Evolutionary conservation across 495 filamentous ascomycete genomes (phyloP).

Genomic region (Aspergillus heteromorphus): DNA sequence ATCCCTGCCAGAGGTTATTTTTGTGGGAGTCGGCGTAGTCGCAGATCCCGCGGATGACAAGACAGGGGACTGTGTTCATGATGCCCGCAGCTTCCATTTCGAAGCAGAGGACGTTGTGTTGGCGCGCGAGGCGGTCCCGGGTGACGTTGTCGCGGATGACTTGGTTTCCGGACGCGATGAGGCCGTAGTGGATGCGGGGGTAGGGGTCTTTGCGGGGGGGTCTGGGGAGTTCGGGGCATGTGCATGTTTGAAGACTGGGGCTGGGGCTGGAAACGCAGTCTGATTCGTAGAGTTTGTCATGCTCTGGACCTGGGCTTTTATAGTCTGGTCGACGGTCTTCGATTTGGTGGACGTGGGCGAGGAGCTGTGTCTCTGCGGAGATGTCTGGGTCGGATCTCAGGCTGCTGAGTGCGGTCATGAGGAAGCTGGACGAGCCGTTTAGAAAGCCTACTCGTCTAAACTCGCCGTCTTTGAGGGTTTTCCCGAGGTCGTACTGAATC

Average conservation of each 20-base stretch:
- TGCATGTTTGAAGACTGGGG: not conserved
- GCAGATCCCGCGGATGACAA: conserved; percentile 7
- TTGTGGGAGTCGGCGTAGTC: conserved; percentile 13
- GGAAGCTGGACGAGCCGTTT: not conserved
- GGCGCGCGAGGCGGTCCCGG: not conserved
- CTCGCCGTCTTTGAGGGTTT: not conserved
- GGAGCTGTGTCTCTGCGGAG: not conserved
- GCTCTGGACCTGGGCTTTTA: not conserved
- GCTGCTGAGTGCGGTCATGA: not conserved
- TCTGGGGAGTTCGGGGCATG: not conserved
- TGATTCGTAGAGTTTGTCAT: not conserved
- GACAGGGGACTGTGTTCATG: not conserved
- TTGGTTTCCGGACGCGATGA: not conserved
- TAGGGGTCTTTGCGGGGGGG: not conserved
- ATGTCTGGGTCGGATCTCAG: not conserved
- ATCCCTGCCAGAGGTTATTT: conserved; percentile 9
- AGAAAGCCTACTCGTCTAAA: not conserved
- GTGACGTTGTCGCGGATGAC: not conserved
- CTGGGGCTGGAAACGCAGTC: not conserved
- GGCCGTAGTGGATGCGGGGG: not conserved
- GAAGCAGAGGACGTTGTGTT: not conserved
- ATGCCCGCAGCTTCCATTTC: conserved; percentile 6
- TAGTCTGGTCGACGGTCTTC: not conserved
- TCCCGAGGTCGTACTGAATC: not conserved
- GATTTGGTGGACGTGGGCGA: not conserved